These are phyloP conservation scores for Sporothrix sp. DNA, from an alignment of 2,329 filamentous ascomycete genomes.

Conservation along the genomic window DNA sequence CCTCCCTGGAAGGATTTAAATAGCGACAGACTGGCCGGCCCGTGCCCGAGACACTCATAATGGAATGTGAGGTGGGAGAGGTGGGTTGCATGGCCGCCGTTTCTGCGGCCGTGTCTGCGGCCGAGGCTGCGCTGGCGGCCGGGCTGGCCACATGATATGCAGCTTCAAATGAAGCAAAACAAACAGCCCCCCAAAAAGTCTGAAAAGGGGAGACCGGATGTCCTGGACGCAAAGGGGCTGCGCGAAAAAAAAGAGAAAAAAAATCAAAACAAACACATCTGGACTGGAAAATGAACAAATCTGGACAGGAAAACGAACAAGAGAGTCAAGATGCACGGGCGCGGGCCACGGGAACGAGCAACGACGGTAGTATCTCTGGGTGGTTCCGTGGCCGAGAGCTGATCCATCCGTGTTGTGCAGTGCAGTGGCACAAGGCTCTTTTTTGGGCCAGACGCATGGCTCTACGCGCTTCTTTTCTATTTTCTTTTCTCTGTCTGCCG, in stretches of 20 bases:
- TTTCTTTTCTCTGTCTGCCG: too few relatives aligned
- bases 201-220: background rate
- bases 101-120: constrained; percentile 6
- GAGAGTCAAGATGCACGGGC: background rate
- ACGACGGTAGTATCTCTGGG: too few relatives aligned
- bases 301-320: background rate
- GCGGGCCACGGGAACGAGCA: background rate
- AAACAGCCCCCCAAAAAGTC: background rate
- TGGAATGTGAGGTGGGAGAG: background rate
- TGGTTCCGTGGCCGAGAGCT: too few relatives aligned
- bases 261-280: background rate
- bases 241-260: background rate
- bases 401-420: too few relatives aligned
- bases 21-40: constrained; percentile 5
- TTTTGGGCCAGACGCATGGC: too few relatives aligned
- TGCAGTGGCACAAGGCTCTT: too few relatives aligned
- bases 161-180: background rate
- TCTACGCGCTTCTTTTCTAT: too few relatives aligned
- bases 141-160: constrained; percentile 3
- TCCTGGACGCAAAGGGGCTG: background rate
- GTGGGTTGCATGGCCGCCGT: constrained; percentile 11
- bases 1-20: background rate
- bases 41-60: background rate
- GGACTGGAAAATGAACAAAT: background rate
- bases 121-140: constrained; percentile 7